These are phyloP conservation scores for Chiua sp. DNA, from an alignment of 1,284 basidiomycete species.

Conservation along the genomic window DNA sequence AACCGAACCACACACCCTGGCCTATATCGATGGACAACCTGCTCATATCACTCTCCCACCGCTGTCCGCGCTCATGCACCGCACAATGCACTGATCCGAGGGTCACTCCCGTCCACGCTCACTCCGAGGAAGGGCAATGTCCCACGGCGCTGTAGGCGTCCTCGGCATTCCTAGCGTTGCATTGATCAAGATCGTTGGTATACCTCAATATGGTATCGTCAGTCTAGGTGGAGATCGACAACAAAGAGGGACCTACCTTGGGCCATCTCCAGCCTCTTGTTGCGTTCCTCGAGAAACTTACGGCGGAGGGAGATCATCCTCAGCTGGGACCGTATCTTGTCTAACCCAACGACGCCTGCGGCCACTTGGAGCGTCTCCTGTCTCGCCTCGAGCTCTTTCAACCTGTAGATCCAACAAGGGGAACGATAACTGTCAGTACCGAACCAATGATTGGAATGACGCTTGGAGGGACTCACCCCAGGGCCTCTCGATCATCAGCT, in stretches of 20 bases:
- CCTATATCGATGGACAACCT: constrained; percentile 63
- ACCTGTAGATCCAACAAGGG: constrained; percentile 45
- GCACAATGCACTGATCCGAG: constrained; percentile 48
- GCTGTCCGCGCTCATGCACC: constrained; percentile 44
- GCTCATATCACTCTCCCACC: constrained; percentile 63
- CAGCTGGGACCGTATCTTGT: constrained; percentile 81
- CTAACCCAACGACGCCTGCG: constrained; percentile 82
- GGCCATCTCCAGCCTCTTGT: constrained; percentile 32
- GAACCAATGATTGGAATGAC: not conserved
- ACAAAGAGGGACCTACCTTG: constrained; percentile 33
- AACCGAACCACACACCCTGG: constrained; percentile 41
- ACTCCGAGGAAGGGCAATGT: constrained; percentile 57
- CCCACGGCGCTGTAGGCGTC: constrained; percentile 45
- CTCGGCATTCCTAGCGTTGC: constrained; percentile 53
- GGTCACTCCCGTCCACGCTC: constrained; percentile 39
- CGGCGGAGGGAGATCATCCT: constrained; percentile 78
- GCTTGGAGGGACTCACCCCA: constrained; percentile 64
- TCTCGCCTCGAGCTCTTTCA: constrained; percentile 82
- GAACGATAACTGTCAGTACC: not conserved
- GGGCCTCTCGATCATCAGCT: constrained; percentile 86
- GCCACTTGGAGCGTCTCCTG: constrained; percentile 82
- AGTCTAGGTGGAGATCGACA: not conserved
- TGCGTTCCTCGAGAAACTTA: constrained; percentile 60
- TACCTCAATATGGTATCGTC: constrained; percentile 20
- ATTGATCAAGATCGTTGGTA: constrained; percentile 73